These are phyloP conservation scores for Aspergillus carlsbadensis DNA, from an alignment of 495 filamentous ascomycete species.

Conservation along the genomic window DNA sequence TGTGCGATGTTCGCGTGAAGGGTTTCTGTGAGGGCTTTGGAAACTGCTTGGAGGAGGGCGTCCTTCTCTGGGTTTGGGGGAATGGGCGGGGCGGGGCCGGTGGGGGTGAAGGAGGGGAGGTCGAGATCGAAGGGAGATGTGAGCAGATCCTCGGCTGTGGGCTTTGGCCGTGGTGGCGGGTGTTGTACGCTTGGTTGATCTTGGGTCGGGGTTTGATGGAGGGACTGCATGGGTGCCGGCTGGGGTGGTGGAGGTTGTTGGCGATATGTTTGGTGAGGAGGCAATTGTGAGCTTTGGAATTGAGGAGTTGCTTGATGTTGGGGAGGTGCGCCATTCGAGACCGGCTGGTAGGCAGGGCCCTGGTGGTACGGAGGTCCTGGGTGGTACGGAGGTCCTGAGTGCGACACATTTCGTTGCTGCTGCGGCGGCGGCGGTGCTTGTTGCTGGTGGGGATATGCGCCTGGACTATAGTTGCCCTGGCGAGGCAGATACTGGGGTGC, in stretches of 20 bases:
- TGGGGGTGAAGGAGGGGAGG: slow-evolving; percentile 56
- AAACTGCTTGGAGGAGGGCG: slow-evolving; percentile 75
- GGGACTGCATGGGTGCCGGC: not conserved
- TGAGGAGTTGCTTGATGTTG: slow-evolving; percentile 24
- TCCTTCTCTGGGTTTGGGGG: slow-evolving; percentile 98
- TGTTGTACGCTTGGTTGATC: slow-evolving; percentile 15
- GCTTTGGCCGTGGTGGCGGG: slow-evolving; percentile 40
- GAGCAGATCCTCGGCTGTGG: slow-evolving; percentile 64
- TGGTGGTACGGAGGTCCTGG: slow-evolving; percentile 15
- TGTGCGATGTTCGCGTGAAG: slow-evolving; percentile 62
- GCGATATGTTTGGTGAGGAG: slow-evolving; percentile 13
- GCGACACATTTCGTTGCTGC: slow-evolving; percentile 13
- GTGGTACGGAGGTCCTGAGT: slow-evolving; percentile 21
- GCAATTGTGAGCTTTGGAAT: slow-evolving; percentile 11
- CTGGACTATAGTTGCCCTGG: not conserved
- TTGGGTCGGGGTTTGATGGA: slow-evolving; percentile 1
- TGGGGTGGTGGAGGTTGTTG: slow-evolving; percentile 17
- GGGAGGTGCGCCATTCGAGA: slow-evolving; percentile 11
- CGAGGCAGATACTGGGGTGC: slow-evolving; percentile 20
- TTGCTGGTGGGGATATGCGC: not conserved
- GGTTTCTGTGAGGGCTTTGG: slow-evolving; percentile 62
- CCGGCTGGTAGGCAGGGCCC: slow-evolving; percentile 17
- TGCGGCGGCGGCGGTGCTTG: not conserved
- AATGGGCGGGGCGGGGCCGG: slow-evolving; percentile 73
- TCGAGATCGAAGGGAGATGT: slow-evolving; percentile 66